Conservation (phyloP, 2,329 filamentous ascomycete genomes). For the Diaporthe sp. region DNA sequence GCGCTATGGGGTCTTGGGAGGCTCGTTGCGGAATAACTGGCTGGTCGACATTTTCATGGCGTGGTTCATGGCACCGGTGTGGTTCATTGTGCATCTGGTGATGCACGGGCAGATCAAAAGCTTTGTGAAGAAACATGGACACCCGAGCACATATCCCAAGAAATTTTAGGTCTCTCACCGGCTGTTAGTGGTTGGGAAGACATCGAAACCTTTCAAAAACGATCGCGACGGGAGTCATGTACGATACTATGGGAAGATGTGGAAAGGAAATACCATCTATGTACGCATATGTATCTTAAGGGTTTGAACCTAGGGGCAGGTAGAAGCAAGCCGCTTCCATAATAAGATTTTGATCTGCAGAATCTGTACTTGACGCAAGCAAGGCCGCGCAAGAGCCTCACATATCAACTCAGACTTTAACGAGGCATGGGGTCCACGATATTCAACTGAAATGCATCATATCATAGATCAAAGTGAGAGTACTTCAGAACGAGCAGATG, state of each 20-base stretch:
- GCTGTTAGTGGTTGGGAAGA: not conserved
- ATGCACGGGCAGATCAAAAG: constrained; percentile 67
- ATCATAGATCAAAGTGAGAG: not conserved
- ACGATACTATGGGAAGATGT: not conserved
- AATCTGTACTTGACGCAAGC: not conserved
- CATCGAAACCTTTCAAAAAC: not conserved
- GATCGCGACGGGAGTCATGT: not conserved
- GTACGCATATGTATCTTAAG: not conserved
- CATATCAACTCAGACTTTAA: not conserved
- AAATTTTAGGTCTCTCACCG: constrained; percentile 35
- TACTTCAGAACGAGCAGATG: too few relatives aligned
- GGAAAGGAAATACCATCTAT: not conserved
- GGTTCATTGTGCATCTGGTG: constrained; percentile 67
- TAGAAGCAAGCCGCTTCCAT: not conserved
- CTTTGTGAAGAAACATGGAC: constrained; percentile 67
- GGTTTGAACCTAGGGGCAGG: not conserved
- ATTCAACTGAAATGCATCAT: too few relatives aligned
- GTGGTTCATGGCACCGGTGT: constrained; percentile 64
- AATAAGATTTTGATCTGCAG: not conserved
- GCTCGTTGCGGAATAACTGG: constrained; percentile 67
- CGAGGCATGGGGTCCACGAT: too few relatives aligned
- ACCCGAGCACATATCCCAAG: constrained; percentile 61
- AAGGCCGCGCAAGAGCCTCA: not conserved
- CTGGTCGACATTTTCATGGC: constrained; percentile 68
- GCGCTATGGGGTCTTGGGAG: constrained; percentile 69